Conservation (phyloP, 2,329 filamentous ascomycete genomes). For the Phyllachora maydis region DNA sequence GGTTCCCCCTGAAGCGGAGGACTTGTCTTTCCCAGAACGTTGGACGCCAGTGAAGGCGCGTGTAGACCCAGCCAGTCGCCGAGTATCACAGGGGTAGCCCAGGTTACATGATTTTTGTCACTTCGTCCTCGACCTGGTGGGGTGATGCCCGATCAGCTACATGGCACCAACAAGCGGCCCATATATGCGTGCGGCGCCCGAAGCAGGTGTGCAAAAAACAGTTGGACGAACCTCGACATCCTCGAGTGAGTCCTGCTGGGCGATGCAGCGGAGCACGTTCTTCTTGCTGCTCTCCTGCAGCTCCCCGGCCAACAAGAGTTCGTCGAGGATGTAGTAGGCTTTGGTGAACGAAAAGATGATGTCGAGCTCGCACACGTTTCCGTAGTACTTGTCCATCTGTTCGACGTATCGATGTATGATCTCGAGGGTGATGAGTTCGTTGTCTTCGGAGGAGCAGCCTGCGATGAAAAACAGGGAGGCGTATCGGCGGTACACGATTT, state of each 20-base stretch:
- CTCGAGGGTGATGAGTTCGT: constrained; percentile 94
- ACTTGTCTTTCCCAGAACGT: too few species aligned
- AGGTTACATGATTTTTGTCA: constrained; percentile 68
- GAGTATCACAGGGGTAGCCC: too few species aligned
- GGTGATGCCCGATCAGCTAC: constrained; percentile 26
- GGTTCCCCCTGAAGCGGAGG: too few species aligned
- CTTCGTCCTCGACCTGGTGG: constrained; percentile 67
- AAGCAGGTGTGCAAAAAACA: too few species aligned
- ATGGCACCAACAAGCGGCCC: too few species aligned
- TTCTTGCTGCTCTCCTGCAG: constrained; percentile 99
- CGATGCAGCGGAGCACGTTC: constrained; percentile 89
- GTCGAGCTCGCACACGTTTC: constrained; percentile 97
- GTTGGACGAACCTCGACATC: constrained; percentile 83
- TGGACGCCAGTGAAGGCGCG: too few species aligned
- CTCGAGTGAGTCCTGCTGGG: constrained; percentile 91
- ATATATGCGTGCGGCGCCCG: too few species aligned
- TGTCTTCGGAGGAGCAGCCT: constrained; percentile 90
- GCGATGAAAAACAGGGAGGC: constrained; percentile 99
- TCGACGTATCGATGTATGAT: constrained; percentile 98
- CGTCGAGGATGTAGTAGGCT: constrained; percentile 96
- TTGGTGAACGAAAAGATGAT: constrained; percentile 99
- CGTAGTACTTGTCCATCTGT: constrained; percentile 99
- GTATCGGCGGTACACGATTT: constrained; percentile 96
- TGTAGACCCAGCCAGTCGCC: too few species aligned
- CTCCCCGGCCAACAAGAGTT: constrained; percentile 84